Evolutionary conservation across 805 yeast species (phyloP).

Genomic region (Yarrowia sp.): DNA sequence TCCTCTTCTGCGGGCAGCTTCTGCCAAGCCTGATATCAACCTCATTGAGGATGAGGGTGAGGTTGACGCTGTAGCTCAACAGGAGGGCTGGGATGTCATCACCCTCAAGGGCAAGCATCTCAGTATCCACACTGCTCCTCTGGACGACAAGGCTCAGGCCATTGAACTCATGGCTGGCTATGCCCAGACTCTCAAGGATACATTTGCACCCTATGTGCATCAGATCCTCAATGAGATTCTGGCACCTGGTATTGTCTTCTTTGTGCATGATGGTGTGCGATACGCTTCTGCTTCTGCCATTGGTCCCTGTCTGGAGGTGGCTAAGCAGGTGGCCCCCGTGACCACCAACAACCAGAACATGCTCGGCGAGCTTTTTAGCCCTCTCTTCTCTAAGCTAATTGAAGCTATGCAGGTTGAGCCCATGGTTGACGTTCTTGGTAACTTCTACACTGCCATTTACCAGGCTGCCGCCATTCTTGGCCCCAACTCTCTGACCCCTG

Average conservation of each 20-base stretch:
- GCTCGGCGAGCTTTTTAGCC: conserved; percentile 67
- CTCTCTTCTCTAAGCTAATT: conserved; percentile 64
- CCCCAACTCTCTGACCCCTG: conserved; percentile 51
- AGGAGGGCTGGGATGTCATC: conserved; percentile 94
- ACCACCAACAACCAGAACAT: conserved; percentile 52
- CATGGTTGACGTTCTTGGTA: conserved; percentile 74
- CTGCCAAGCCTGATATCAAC: conserved; percentile 84
- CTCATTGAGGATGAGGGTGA: conserved; percentile 86
- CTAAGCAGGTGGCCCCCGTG: conserved; percentile 48
- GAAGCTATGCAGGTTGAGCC: conserved; percentile 74
- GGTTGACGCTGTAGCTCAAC: conserved; percentile 70
- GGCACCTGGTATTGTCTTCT: conserved; percentile 85
- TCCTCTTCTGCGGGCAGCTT: conserved; percentile 81
- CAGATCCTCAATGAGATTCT: conserved; percentile 77
- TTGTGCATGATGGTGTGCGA: conserved; percentile 91
- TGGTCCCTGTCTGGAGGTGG: conserved; percentile 69
- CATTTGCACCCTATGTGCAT: conserved; percentile 77
- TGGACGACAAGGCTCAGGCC: conserved; percentile 91
- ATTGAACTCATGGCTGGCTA: conserved; percentile 83
- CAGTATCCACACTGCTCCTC: conserved; percentile 90
- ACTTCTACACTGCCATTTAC: conserved; percentile 69
- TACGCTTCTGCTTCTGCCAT: conserved; percentile 84
- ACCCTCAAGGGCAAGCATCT: conserved; percentile 87
- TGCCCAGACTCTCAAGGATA: conserved; percentile 78
- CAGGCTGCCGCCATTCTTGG: conserved; percentile 68